Evolutionary conservation across 169 alveolate species (phyloP).

Genomic region (Plasmodium malariae): DNA sequence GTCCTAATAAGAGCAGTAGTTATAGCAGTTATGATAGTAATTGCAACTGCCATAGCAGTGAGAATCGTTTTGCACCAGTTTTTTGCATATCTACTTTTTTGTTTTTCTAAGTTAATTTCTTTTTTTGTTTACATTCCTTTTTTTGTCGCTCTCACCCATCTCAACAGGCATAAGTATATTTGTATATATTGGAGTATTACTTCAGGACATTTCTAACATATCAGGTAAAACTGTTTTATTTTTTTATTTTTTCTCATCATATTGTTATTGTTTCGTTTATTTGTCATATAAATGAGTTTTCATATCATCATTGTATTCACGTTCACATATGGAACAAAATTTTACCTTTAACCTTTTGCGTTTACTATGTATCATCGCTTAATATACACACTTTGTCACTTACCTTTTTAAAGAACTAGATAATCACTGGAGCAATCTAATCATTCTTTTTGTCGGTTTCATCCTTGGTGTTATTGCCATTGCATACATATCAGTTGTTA

Average conservation of each 20-base stretch:
- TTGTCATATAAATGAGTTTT: too few relatives aligned
- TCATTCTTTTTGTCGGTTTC: constrained; percentile 58
- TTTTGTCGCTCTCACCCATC: background rate
- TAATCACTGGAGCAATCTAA: constrained; percentile 49
- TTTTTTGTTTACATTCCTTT: background rate
- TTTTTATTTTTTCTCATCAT: background rate
- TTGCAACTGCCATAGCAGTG: too few relatives aligned
- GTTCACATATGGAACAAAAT: too few relatives aligned
- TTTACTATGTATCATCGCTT: too few relatives aligned
- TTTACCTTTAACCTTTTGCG: too few relatives aligned
- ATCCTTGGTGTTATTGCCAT: constrained; percentile 68
- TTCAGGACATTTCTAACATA: constrained; percentile 72
- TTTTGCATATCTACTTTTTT: background rate
- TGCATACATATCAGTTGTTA: constrained; percentile 67
- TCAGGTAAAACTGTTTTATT: constrained; percentile 27
- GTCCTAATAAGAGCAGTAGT: too few relatives aligned
- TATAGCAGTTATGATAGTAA: too few relatives aligned
- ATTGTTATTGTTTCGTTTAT: background rate
- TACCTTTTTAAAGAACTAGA: constrained; percentile 33
- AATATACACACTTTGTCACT: background rate
- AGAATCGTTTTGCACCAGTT: too few relatives aligned
- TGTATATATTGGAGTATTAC: constrained; percentile 73
- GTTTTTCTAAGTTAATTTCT: background rate
- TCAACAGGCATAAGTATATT: constrained; percentile 52
- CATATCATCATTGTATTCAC: too few relatives aligned